These are phyloP conservation scores for Monosporascus ibericus DNA, from an alignment of 2,329 filamentous ascomycete species.

Conservation along the genomic window DNA sequence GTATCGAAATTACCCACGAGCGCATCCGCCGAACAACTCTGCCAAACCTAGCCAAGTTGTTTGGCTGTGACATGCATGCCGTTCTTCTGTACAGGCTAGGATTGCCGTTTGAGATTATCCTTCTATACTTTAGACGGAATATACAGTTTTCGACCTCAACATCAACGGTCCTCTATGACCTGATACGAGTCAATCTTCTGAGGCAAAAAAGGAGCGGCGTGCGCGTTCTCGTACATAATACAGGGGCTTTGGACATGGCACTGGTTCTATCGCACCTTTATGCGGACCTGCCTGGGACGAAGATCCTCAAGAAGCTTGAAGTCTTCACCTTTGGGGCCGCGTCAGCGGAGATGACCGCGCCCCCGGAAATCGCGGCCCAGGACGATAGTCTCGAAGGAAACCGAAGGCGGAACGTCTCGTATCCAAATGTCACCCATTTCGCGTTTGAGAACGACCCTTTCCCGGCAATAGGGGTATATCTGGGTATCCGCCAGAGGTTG, in stretches of 20 bases:
- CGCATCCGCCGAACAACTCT: slow-evolving; percentile 24
- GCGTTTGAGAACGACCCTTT: slow-evolving; percentile 28
- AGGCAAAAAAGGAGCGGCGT: slow-evolving; percentile 27
- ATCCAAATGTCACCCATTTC: slow-evolving; percentile 15
- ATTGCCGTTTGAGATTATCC: slow-evolving; percentile 45
- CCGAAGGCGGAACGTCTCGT: neutral
- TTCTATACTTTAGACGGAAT: slow-evolving; percentile 26
- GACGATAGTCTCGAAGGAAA: neutral
- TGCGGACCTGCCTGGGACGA: slow-evolving; percentile 30
- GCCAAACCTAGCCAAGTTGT: slow-evolving; percentile 29
- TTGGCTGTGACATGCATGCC: slow-evolving; percentile 38
- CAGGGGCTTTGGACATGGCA: slow-evolving; percentile 29
- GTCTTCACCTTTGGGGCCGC: slow-evolving; percentile 39
- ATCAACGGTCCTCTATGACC: slow-evolving; percentile 27
- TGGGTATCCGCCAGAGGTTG: slow-evolving; percentile 28
- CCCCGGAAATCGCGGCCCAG: slow-evolving; percentile 15
- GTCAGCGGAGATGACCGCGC: slow-evolving; percentile 30
- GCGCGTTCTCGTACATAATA: slow-evolving; percentile 34
- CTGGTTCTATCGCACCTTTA: slow-evolving; percentile 31
- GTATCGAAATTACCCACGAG: slow-evolving; percentile 8
- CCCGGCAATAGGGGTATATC: slow-evolving; percentile 31
- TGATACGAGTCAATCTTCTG: slow-evolving; percentile 30
- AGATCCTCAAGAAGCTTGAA: slow-evolving; percentile 30
- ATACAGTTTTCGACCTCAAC: slow-evolving; percentile 22
- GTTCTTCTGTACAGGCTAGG: slow-evolving; percentile 46